phyloP scores from a whole-genome alignment of 1,139 yeast species.

The Tardiomyces depauwii region DNA sequence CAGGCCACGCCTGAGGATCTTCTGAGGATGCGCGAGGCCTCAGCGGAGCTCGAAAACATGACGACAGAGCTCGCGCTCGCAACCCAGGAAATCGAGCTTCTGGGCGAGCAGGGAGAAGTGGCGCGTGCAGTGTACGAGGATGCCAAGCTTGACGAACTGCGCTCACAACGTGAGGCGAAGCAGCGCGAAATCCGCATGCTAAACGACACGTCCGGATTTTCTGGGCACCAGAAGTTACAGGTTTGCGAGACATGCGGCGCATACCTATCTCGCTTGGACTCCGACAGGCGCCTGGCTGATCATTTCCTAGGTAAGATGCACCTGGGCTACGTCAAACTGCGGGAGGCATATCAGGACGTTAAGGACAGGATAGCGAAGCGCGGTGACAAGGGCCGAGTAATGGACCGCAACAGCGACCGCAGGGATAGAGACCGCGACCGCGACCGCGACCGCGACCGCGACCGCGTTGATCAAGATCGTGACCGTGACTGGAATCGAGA shows the following conservation, averaged over 20 bases:
- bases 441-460: neutral
- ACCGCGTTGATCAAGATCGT: neutral
- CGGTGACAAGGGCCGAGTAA: neutral
- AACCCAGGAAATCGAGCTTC: conserved; percentile 55
- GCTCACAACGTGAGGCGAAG: conserved; percentile 30
- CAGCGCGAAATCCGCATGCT: conserved; percentile 45
- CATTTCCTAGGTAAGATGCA: conserved; percentile 88
- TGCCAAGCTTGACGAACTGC: conserved; percentile 27
- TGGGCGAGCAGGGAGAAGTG: conserved; percentile 42
- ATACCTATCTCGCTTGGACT: conserved; percentile 73
- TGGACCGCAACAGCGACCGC: neutral
- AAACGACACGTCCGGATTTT: conserved; percentile 69
- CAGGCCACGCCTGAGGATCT: conserved; percentile 75
- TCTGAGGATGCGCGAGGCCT: conserved; percentile 48
- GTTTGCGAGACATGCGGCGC: conserved; percentile 93
- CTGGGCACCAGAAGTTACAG: conserved; percentile 83
- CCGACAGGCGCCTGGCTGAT: conserved; percentile 81
- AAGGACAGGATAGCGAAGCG: conserved; percentile 19
- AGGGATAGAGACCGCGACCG: neutral
- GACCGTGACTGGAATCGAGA: neutral
- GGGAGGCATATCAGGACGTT: conserved; percentile 47
- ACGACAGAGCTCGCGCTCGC: conserved; percentile 59
- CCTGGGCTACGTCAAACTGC: conserved; percentile 66
- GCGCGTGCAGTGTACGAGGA: conserved; percentile 40
- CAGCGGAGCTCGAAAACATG: conserved; percentile 53